Evolutionary conservation across 2,329 filamentous ascomycete species (phyloP).

Genomic region (Diplodia mutila): DNA sequence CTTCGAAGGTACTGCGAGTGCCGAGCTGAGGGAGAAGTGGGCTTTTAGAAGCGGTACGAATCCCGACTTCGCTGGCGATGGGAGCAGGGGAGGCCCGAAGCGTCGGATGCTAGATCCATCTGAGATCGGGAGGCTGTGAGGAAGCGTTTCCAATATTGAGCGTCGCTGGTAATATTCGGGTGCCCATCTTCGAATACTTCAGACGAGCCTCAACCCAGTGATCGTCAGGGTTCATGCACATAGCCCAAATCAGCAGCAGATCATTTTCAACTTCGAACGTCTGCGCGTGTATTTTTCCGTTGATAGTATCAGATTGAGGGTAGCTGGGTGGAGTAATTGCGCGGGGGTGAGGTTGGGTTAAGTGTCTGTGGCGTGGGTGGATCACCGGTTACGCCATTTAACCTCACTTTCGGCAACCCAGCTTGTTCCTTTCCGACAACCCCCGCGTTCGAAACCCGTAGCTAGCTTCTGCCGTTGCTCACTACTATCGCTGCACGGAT

Average conservation of each 20-base stretch:
- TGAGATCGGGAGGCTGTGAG: conserved; percentile 26
- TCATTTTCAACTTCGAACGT: not conserved
- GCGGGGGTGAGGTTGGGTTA: not conserved
- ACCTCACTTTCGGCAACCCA: not conserved
- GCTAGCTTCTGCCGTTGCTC: not conserved
- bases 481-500: no score
- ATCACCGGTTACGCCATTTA: not conserved
- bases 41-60: conserved; percentile 27
- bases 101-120: conserved; percentile 24
- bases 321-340: not conserved
- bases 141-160: no score
- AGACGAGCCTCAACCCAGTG: not conserved
- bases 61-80: conserved; percentile 26
- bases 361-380: not conserved
- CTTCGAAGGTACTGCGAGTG: conserved; percentile 20
- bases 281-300: not conserved
- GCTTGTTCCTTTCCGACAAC: not conserved
- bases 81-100: conserved; percentile 29
- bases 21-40: conserved; percentile 27
- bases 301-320: not conserved
- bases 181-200: no score
- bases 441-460: not conserved
- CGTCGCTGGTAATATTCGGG: no score
- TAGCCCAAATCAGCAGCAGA: not conserved
- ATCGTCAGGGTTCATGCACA: not conserved